Evolutionary conservation across 108 stramenopile species (phyloP), one percentile per base, ranked within the genome.

Genomic region (Hondaea fermentalgiana): DNA sequence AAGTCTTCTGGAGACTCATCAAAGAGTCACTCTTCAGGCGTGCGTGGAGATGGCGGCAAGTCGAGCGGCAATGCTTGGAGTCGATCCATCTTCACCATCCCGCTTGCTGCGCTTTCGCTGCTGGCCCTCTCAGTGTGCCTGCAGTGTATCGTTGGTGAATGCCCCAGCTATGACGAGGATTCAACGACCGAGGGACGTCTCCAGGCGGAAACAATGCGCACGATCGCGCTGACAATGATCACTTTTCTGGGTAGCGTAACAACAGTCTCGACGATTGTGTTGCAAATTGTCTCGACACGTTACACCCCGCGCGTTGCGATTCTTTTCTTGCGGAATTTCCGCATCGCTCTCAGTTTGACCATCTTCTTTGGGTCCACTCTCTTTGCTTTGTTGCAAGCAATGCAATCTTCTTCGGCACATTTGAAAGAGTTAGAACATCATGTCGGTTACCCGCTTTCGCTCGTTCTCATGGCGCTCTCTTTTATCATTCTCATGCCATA

Each of bases 301-400:
- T 83, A 83, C 76, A 83, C 76, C 8, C 76, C 76, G 51, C 76
- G 76, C 76, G 76, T 83, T 8, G 76, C 76, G 23, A 53, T 53
- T 12, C 76, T 83, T 3, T 83, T 83, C 23, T 2, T 83, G n/a
- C 3, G 76, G 6, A 83, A 83, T 3, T 53, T 83, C 28, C 76
- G 76, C n/a, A 83, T 83, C 23, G 23, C 28, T 8, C n/a, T 83
- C 19, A 53, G 45, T 47, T 45, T 83, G 49, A 83, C 51, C 3
- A 53, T 53, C 23, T 83, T 83, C 76, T 83, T 83, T 53, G 51
- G 49, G 0, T 83, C 76, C 19, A 53, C 76, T 6, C 45, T 53
- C 25, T 83, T 83, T 4, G 76, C 49, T n/a, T 17, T 25, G 6
- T 16, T 83, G 28, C 76, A 83, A 35, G 76, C 76, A 3, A 1